Base-by-base conservation (phyloP, 2,329 filamentous ascomycete species). In the Myriosclerotinia scirpicola region DNA sequence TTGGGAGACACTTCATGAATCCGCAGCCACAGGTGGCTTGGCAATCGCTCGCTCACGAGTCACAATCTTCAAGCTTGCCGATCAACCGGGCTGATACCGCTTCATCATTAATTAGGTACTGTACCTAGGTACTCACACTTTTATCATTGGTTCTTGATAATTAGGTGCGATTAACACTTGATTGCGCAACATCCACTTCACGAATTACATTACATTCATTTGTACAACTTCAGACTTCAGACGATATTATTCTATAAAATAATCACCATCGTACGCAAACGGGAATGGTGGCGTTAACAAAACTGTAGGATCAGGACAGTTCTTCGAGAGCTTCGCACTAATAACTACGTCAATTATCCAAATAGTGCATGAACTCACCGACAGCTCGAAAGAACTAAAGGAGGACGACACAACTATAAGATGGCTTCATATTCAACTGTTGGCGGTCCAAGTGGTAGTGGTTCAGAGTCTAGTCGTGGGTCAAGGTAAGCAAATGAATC, bases 371-470 rank as follows among this genome's bases (percentile, higher is more conserved):
- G 38, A 5, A 44, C 30, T 26, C 62, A 46, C 40, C 53, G 53
- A 65, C 50, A 64, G 14, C 20, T 42, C 17, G 26, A 34, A 17
- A 34, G 20, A 54, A 36, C 14, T 34, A 54, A 20, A 17, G 34
- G 53, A 48, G 52, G 38, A 44, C 8, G 30, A n/a, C 9, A 38
- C 26, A 50, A 15, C 15, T 20, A 26, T n/a, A 58, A 66, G 22
- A 75, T 75, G 75, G 69, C 65, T 54, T 73, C 71, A 20, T 76
- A 76, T 55, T 73, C 71, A 50, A 64, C 73, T 3, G 71, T 75
- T 17, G 68, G 67, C 50, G 66, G 65, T 17, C 65, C 68, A 14
- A 72, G 68, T 65, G 71, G 69, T 54, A 69, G 68, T 55, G 67
- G 68, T 0, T 71, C 71, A n/a, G 74, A 75, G 40, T 67, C 73